A percentile compares a stretch with the other conserved stretches of the same genome.
These are phyloP conservation scores for Mycena citricolor DNA, from an alignment of 1,284 basidiomycete species.

Conservation along the genomic window DNA sequence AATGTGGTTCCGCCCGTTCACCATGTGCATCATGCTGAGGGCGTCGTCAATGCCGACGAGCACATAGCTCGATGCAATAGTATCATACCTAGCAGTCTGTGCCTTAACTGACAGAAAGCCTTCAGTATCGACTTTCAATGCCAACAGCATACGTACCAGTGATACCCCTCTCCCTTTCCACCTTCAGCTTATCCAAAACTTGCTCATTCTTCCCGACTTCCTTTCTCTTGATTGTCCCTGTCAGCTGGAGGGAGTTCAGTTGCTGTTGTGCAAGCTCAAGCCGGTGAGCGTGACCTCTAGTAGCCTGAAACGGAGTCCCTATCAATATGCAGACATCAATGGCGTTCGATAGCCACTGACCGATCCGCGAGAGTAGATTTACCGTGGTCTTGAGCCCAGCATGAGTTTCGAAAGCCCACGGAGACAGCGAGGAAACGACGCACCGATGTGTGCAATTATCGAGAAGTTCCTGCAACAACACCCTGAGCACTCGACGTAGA, in stretches of 20 bases:
- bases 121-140: slow-evolving; percentile 9
- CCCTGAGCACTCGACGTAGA: background rate
- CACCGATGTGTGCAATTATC: slow-evolving; percentile 91
- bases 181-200: slow-evolving; percentile 94
- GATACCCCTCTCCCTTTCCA: slow-evolving; percentile 93
- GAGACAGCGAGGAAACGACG: slow-evolving; percentile 3
- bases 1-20: slow-evolving; percentile 61
- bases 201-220: slow-evolving; percentile 75
- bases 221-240: slow-evolving; percentile 78
- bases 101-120: slow-evolving; percentile 71
- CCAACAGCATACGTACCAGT: slow-evolving; percentile 57
- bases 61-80: too few species aligned
- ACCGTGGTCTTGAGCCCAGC: slow-evolving; percentile 66
- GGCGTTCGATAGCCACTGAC: slow-evolving; percentile 36
- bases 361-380: slow-evolving; percentile 92
- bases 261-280: slow-evolving; percentile 2
- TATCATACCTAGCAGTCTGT: slow-evolving; percentile 79
- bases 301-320: slow-evolving; percentile 41
- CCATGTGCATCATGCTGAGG: slow-evolving; percentile 77
- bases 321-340: background rate
- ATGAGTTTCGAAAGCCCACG: slow-evolving; percentile 12
- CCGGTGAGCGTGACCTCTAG: slow-evolving; percentile 53
- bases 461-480: slow-evolving; percentile 75
- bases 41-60: too few species aligned
- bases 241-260: slow-evolving; percentile 55